Percentiles rank a stretch among this genome's conserved stretches.
Evolutionary conservation across 805 yeast species (phyloP).

Genomic region (Isabelozyma heimii): DNA sequence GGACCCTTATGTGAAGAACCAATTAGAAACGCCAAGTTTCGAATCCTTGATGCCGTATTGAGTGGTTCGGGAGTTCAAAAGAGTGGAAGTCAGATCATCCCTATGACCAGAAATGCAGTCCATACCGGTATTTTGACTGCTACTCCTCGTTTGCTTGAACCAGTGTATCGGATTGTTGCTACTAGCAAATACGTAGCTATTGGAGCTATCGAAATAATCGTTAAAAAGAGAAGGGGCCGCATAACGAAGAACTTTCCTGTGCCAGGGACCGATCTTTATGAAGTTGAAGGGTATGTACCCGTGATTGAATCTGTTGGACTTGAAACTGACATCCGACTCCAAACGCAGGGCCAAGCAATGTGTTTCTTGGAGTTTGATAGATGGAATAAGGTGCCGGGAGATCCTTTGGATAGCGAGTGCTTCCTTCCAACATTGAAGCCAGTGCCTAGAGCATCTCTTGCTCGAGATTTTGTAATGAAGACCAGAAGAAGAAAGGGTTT

Average conservation of each 20-base stretch:
- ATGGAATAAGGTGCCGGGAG: constrained; percentile 87
- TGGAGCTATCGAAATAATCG: constrained; percentile 43
- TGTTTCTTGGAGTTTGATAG: constrained; percentile 61
- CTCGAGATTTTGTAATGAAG: constrained; percentile 86
- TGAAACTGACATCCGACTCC: constrained; percentile 78
- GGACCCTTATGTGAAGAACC: constrained; percentile 95
- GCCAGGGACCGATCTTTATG: constrained; percentile 69
- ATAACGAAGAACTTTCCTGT: constrained; percentile 47
- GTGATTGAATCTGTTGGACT: constrained; percentile 89
- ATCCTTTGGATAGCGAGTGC: constrained; percentile 73
- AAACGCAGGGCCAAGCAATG: constrained; percentile 76
- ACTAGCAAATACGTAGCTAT: constrained; percentile 52
- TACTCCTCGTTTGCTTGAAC: constrained; percentile 77
- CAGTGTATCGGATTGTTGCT: constrained; percentile 61
- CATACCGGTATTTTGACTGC: constrained; percentile 78
- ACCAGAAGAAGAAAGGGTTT: constrained; percentile 88
- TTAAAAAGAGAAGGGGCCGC: constrained; percentile 70
- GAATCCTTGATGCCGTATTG: constrained; percentile 59
- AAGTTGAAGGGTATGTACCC: constrained; percentile 67
- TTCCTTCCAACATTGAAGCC: constrained; percentile 70
- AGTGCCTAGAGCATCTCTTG: constrained; percentile 65
- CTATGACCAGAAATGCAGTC: constrained; percentile 81
- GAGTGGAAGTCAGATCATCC: constrained; percentile 68
- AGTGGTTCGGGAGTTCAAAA: constrained; percentile 48
- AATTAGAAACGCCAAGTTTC: constrained; percentile 66